Evolutionary conservation across 2,329 filamentous ascomycete species (phyloP).

Genomic region (Emmonsiellopsis sp.): DNA sequence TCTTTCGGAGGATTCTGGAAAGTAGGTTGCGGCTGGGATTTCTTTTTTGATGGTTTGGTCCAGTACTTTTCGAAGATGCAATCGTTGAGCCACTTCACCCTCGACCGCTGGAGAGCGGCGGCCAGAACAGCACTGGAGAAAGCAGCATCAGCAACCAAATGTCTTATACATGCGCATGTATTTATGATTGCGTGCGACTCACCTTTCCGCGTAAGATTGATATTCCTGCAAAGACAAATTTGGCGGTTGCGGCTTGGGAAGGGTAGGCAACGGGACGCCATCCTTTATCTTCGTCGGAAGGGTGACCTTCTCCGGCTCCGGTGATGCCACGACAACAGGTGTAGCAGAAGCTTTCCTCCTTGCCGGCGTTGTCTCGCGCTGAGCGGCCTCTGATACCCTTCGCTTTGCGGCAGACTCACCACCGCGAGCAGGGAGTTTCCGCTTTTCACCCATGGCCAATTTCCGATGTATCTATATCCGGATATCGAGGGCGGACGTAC

Average conservation of each 20-base stretch:
- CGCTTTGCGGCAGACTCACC: conserved; percentile 29
- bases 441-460: conserved; percentile 33
- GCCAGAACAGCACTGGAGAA: conserved; percentile 45
- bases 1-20: conserved; percentile 42
- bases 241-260: conserved; percentile 41
- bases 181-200: neutral
- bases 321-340: conserved; percentile 19
- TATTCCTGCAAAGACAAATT: conserved; percentile 45
- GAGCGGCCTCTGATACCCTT: conserved; percentile 31
- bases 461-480: neutral
- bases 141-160: conserved; percentile 11
- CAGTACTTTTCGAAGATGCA: conserved; percentile 50
- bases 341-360: conserved; percentile 28
- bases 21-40: conserved; percentile 38
- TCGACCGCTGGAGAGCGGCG: conserved; percentile 50
- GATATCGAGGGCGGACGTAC: conserved; percentile 4
- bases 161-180: neutral
- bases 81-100: conserved; percentile 47
- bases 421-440: conserved; percentile 34
- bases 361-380: conserved; percentile 19
- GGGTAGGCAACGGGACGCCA: conserved; percentile 45
- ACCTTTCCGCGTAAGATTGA: conserved; percentile 52
- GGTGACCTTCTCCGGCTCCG: conserved; percentile 27
- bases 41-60: conserved; percentile 49
- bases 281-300: conserved; percentile 47